Evolutionary conservation across 768 basidiomycete species (phyloP), one percentile per base, ranked within the genome.

Genomic region (Wakefieldia striispora): DNA sequence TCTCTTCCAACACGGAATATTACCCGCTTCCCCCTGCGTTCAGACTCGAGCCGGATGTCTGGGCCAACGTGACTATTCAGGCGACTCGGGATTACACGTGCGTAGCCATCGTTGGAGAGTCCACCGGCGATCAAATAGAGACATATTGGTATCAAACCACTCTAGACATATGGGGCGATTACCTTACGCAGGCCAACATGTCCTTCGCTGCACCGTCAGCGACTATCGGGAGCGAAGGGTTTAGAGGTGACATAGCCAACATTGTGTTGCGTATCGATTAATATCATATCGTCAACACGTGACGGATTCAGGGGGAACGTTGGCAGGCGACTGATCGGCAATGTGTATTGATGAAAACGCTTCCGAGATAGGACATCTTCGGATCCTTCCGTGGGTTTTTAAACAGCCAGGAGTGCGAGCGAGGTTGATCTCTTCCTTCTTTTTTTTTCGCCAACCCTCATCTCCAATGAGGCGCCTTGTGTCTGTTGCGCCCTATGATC

Each of bases 181-280:
- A 69, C 27, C 68, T 73, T 57, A 60, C 57, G 29, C 54, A 56
- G 21, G 71, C 66, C 27, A 75, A 75, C 48, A 74, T 76, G 71
- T 74, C 72, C 3, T 76, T 75, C 45, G 73, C 73, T 1, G 75
- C 75, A 11, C 74, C 73, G 1, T 60, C 72, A 3, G 56, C 53
- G 31, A 56, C 60, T 2, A 68, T 75, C 16, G 73, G 76, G 1
- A 66, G 61, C 14, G 49, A 57, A 27, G 67, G 68, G 39, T 72
- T 77, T 52, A 20, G 43, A 42, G 72, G 72, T n/a, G 55, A 59
- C 6, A 58, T 73, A 47, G 66, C 58, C 20, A 53, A 68, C 47
- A 59, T 70, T 20, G 27, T 64, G 43, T 55, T 64, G 56, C 52
- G 50, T 48, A 51, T 63, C 13, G 44, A 47, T 42, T 64, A 55